These are phyloP conservation scores for Crithidia sp. DNA, from an alignment of 208 protist species.

Conservation along the genomic window DNA sequence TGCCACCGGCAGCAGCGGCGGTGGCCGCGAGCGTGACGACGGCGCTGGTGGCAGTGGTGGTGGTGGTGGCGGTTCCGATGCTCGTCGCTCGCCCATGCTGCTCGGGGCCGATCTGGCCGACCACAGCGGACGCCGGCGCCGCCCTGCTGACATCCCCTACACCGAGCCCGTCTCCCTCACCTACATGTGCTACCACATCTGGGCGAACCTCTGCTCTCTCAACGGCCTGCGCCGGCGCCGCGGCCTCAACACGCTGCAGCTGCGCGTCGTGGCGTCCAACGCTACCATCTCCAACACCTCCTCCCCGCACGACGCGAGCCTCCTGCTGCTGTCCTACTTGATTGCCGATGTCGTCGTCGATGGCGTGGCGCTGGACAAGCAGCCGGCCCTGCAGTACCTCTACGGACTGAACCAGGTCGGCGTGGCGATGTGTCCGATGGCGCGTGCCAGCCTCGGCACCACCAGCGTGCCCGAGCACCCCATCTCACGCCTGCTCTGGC, in stretches of 20 bases:
- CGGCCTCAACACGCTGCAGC: conserved; percentile 92
- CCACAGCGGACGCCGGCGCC: conserved; percentile 49
- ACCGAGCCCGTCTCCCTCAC: conserved; percentile 92
- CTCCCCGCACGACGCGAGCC: conserved; percentile 44
- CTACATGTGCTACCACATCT: conserved; percentile 96
- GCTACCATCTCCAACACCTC: conserved; percentile 51
- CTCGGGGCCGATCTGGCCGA: neutral
- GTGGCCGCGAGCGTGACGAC: neutral
- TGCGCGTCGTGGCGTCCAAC: conserved; percentile 82
- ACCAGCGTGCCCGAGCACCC: conserved; percentile 94
- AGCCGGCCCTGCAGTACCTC: conserved; percentile 97
- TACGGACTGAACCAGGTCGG: conserved; percentile 97
- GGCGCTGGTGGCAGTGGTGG: neutral
- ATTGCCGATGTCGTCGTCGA: conserved; percentile 94
- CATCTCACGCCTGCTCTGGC: conserved; percentile 91
- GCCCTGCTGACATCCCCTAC: conserved; percentile 96
- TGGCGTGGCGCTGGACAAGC: conserved; percentile 91
- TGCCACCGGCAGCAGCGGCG: neutral
- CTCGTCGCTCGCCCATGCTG: neutral
- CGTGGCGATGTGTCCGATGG: conserved; percentile 96
- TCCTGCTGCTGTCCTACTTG: conserved; percentile 83
- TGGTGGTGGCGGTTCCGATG: conserved; percentile 2
- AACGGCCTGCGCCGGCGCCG: conserved; percentile 93
- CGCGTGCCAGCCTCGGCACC: conserved; percentile 97
- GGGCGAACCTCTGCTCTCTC: conserved; percentile 97